Evolutionary conservation across 345 rosid species (phyloP).

Genomic region (Cochlearia excelsa): DNA sequence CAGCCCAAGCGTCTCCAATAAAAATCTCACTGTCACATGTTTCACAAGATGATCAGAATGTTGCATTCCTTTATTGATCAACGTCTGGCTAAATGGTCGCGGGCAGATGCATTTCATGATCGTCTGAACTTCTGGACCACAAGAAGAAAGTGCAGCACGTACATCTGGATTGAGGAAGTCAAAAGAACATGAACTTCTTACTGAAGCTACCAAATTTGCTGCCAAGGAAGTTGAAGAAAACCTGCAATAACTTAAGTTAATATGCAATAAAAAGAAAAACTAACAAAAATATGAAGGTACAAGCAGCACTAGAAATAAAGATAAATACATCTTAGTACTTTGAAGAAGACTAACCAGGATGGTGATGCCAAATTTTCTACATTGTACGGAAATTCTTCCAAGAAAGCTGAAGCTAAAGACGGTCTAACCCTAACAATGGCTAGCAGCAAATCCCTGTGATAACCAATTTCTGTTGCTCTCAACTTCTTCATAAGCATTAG

Average conservation of each 20-base stretch:
- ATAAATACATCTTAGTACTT: slow-evolving; percentile 16
- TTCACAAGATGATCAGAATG: slow-evolving; percentile 76
- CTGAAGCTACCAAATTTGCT: slow-evolving; percentile 64
- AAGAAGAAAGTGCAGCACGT: slow-evolving; percentile 41
- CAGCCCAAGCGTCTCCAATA: slow-evolving; percentile 70
- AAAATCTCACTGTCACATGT: slow-evolving; percentile 80
- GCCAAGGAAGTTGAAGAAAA: slow-evolving; percentile 71
- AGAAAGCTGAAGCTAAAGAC: slow-evolving; percentile 63
- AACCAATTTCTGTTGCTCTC: slow-evolving; percentile 56
- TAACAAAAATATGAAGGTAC: background rate
- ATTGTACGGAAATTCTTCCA: slow-evolving; percentile 84
- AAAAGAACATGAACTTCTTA: slow-evolving; percentile 49
- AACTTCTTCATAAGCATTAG: slow-evolving; percentile 81
- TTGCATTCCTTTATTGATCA: slow-evolving; percentile 80
- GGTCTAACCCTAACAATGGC: slow-evolving; percentile 67
- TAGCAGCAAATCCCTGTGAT: slow-evolving; percentile 82
- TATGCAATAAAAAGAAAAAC: slow-evolving; percentile 28
- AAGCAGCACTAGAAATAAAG: slow-evolving; percentile 11
- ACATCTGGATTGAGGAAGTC: slow-evolving; percentile 51
- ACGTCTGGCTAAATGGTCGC: slow-evolving; percentile 64
- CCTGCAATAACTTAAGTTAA: slow-evolving; percentile 67
- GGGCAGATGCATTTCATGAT: slow-evolving; percentile 70
- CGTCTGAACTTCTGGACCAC: slow-evolving; percentile 50
- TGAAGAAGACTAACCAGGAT: slow-evolving; percentile 62
- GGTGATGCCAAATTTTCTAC: slow-evolving; percentile 78